These are phyloP conservation scores for Helotiales sp. DNA, from an alignment of 2,329 filamentous ascomycete genomes.

Conservation along the genomic window DNA sequence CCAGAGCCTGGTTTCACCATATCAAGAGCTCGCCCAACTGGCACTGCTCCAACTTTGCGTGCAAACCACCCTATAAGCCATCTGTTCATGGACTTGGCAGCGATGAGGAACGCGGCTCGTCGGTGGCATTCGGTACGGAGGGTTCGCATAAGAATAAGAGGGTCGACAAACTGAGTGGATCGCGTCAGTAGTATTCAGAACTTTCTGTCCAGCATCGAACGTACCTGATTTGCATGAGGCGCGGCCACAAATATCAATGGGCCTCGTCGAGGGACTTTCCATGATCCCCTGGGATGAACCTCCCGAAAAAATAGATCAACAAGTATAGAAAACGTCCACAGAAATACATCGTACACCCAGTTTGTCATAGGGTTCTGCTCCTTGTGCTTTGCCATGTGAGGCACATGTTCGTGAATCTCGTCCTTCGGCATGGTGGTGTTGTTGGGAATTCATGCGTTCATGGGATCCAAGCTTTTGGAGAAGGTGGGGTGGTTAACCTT, in stretches of 20 bases:
- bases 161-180: constrained; percentile 81
- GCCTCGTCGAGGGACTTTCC: constrained; percentile 87
- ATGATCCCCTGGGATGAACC: constrained; percentile 90
- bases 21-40: constrained; percentile 92
- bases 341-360: constrained; percentile 75
- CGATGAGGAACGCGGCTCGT: constrained; percentile 88
- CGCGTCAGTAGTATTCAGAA: constrained; percentile 2
- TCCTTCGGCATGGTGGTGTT: constrained; percentile 21
- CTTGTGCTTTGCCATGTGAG: constrained; percentile 38
- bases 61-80: constrained; percentile 87
- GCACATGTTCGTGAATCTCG: constrained; percentile 26
- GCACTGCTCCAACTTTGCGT: constrained; percentile 81
- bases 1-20: constrained; percentile 77
- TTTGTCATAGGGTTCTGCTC: constrained; percentile 69
- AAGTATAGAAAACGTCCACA: constrained; percentile 77
- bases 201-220: constrained; percentile 28
- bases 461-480: too few species aligned
- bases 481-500: too few species aligned
- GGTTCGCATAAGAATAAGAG: constrained; percentile 87
- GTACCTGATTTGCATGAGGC: constrained; percentile 91
- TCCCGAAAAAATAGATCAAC: constrained; percentile 98
- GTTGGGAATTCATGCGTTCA: too few species aligned
- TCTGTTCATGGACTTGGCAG: constrained; percentile 91
- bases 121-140: constrained; percentile 82
- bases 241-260: constrained; percentile 95